Conservation (phyloP, 2,329 filamentous ascomycete genomes). For the Septoria linicola region DNA sequence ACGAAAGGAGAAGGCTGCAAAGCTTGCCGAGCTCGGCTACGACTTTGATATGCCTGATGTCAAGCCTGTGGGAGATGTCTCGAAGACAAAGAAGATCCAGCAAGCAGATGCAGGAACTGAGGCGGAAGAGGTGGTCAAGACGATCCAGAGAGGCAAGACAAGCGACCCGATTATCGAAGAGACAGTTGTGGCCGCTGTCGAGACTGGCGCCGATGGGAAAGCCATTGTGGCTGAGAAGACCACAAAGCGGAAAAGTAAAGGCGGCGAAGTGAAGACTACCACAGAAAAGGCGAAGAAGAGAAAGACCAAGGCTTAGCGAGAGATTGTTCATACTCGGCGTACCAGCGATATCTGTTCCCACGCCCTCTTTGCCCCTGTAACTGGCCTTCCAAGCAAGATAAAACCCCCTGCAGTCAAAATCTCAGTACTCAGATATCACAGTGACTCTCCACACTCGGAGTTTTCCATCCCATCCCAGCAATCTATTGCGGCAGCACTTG, state of each 20-base stretch:
- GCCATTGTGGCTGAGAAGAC: conserved; percentile 22
- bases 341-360: too few relatives aligned
- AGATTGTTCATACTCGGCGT: not conserved
- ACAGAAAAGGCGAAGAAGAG: conserved; percentile 24
- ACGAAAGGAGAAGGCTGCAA: conserved; percentile 66
- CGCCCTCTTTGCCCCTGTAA: too few relatives aligned
- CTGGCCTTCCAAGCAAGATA: too few relatives aligned
- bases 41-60: conserved; percentile 73
- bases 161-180: conserved; percentile 20
- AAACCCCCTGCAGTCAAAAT: too few relatives aligned
- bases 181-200: conserved; percentile 11
- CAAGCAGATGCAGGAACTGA: conserved; percentile 32
- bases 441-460: too few relatives aligned
- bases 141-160: conserved; percentile 15
- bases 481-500: too few relatives aligned
- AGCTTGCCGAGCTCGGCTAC: conserved; percentile 79
- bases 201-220: conserved; percentile 8
- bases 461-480: too few relatives aligned
- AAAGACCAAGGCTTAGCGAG: conserved; percentile 19
- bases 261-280: conserved; percentile 8
- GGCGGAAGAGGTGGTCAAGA: conserved; percentile 32
- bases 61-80: conserved; percentile 60
- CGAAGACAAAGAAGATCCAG: conserved; percentile 41
- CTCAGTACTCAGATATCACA: too few relatives aligned
- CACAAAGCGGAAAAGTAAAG: conserved; percentile 25